Evolutionary conservation across 2,329 filamentous ascomycete species (phyloP).

Genomic region (Penicillium palitans): DNA sequence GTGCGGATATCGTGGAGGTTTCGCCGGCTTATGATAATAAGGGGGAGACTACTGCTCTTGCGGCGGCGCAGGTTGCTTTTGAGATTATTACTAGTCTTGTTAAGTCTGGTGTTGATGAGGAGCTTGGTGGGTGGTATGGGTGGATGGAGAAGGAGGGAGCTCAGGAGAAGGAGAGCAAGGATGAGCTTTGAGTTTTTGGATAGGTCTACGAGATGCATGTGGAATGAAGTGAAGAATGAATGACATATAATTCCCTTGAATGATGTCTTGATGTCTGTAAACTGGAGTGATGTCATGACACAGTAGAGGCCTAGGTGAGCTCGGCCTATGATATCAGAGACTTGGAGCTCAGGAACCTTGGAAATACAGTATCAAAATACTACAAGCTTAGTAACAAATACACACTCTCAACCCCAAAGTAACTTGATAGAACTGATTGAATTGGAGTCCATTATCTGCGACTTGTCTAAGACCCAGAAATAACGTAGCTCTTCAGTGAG

Average conservation of each 20-base stretch:
- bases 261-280: background rate
- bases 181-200: slow-evolving; percentile 26
- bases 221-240: slow-evolving; percentile 23
- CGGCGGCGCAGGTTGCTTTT: slow-evolving; percentile 79
- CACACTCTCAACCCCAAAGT: background rate
- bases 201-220: slow-evolving; percentile 15
- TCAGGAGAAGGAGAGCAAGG: slow-evolving; percentile 22
- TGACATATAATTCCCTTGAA: slow-evolving; percentile 6
- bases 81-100: slow-evolving; percentile 71
- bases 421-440: slow-evolving; percentile 16
- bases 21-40: slow-evolving; percentile 78
- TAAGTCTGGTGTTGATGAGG: slow-evolving; percentile 44
- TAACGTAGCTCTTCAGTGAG: slow-evolving; percentile 9
- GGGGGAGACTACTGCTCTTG: slow-evolving; percentile 78
- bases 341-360: background rate
- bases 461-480: slow-evolving; percentile 18
- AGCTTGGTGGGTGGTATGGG: slow-evolving; percentile 45
- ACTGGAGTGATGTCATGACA: slow-evolving; percentile 7
- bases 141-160: slow-evolving; percentile 23
- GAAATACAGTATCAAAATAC: background rate
- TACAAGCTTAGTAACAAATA: background rate
- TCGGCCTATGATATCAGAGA: background rate
- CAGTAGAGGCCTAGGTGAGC: background rate
- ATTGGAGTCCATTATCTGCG: slow-evolving; percentile 16
- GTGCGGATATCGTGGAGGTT: slow-evolving; percentile 88